Base-by-base conservation (phyloP, 768 basidiomycete genomes). In the Mycena belliarum region DNA sequence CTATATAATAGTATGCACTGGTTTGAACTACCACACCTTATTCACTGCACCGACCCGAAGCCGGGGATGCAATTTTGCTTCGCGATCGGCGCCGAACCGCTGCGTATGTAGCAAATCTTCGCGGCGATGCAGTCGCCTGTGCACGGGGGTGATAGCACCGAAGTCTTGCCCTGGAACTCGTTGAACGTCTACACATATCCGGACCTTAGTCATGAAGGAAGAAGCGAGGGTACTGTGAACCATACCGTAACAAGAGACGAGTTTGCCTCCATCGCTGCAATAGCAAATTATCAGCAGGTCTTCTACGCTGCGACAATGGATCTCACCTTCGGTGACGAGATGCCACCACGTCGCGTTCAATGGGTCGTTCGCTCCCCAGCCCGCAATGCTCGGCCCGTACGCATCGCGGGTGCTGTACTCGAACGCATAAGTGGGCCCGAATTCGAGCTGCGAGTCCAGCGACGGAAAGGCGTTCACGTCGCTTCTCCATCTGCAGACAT, bases 291-390 rank as follows among this genome's bases (percentile, higher is more conserved):
- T 41, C 40, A 41, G 40, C 40, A n/a, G 10, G 6, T 16, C 9
- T 4, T 12, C 2, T 23, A 21, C 14, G n/a, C n/a, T n/a, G n/a
- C n/a, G 18, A n/a, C 7, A 25, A 18, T 9, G n/a, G 43, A 10
- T 6, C 20, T 23, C 25, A 59, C 58, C 58, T 40, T 90, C 88
- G 11, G 89, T 91, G 40, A 91, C 87, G 44, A 70, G 80, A 64
- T 91, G 89, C 89, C 89, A 91, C 85, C 87, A 91, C 11, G 90
- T 91, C 8, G 87, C 87, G 59, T 91, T 91, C 60, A 92, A 70
- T 0, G 89, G 89, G 66, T 88, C 88, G 52, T 77, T 75, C 3
- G 73, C 68, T 25, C 77, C 74, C 89, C 89, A 91, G 32, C 79
- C 75, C 1, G 77, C 70, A 49, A 87, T 79, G 51, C 71, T 81